Percentiles rank a stretch among this genome's conserved stretches.
Evolutionary conservation across 208 protist species (phyloP).

Genomic region (Trypanosoma theileri): DNA sequence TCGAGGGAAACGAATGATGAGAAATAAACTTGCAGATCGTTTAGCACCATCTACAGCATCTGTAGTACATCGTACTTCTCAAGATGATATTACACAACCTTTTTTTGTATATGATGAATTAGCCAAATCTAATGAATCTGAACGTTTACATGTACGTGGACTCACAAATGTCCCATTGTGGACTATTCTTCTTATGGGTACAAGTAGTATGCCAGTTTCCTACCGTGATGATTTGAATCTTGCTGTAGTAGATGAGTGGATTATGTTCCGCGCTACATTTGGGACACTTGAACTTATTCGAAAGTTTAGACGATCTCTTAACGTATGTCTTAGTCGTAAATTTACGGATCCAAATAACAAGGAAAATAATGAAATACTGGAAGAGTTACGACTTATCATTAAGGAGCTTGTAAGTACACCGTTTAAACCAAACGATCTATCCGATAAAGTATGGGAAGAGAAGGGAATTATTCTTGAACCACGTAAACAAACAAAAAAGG

Average conservation of each 20-base stretch:
- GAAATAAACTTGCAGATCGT: constrained; percentile 51
- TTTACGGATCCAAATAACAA: constrained; percentile 50
- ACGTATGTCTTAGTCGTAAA: constrained; percentile 54
- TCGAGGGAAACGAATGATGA: constrained; percentile 40
- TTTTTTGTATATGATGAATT: constrained; percentile 79
- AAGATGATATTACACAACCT: constrained; percentile 42
- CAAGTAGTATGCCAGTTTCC: constrained; percentile 41
- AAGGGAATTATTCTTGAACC: constrained; percentile 50
- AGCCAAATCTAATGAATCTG: constrained; percentile 29
- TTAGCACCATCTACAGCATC: constrained; percentile 40
- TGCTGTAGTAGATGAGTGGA: constrained; percentile 67
- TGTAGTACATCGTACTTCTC: constrained; percentile 43
- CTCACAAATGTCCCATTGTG: constrained; percentile 66
- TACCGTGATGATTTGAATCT: constrained; percentile 64
- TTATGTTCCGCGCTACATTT: constrained; percentile 63
- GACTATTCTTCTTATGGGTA: constrained; percentile 69
- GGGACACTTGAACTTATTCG: constrained; percentile 55
- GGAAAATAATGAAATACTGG: constrained; percentile 63
- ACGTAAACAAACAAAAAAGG: constrained; percentile 19
- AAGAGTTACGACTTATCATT: constrained; percentile 59
- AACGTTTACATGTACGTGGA: constrained; percentile 38
- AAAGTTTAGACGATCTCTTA: constrained; percentile 58
- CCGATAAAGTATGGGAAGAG: constrained; percentile 49
- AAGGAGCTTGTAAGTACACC: constrained; percentile 52
- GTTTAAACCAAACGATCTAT: constrained; percentile 48